These are phyloP conservation scores for Imleria badia DNA, from an alignment of 768 basidiomycete species.

Conservation along the genomic window DNA sequence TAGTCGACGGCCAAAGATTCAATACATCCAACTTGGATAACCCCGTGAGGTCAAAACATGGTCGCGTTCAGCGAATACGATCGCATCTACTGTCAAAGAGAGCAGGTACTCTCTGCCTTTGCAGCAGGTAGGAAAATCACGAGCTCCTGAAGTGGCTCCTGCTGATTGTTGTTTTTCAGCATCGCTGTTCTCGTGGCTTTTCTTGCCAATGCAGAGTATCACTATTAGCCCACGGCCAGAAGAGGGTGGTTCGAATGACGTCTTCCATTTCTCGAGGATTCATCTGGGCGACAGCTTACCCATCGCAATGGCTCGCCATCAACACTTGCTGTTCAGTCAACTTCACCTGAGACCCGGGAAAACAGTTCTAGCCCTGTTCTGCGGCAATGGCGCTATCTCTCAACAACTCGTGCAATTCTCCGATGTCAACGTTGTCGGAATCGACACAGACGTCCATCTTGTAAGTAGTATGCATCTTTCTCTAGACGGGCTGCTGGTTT, in stretches of 20 bases:
- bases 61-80: background rate
- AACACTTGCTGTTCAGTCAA: constrained; percentile 8
- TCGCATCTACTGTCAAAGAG: background rate
- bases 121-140: background rate
- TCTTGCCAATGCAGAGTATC: background rate
- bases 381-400: background rate
- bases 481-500: background rate
- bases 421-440: constrained; percentile 5
- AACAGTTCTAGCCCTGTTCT: constrained; percentile 6
- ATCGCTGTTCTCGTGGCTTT: background rate
- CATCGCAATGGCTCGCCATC: constrained; percentile 9
- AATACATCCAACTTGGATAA: background rate
- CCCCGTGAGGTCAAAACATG: background rate
- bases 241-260: background rate
- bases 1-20: background rate
- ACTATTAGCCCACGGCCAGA: background rate
- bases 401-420: constrained; percentile 6
- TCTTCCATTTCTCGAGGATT: constrained; percentile 10
- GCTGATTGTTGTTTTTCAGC: background rate
- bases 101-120: background rate
- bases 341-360: constrained; percentile 3
- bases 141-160: no score
- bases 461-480: background rate
- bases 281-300: constrained; percentile 4
- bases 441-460: constrained; percentile 2